Evolutionary conservation across 495 filamentous ascomycete genomes (phyloP), one percentile per base, ranked within the genome.

Genomic region (Aspergillus funiculosus): DNA sequence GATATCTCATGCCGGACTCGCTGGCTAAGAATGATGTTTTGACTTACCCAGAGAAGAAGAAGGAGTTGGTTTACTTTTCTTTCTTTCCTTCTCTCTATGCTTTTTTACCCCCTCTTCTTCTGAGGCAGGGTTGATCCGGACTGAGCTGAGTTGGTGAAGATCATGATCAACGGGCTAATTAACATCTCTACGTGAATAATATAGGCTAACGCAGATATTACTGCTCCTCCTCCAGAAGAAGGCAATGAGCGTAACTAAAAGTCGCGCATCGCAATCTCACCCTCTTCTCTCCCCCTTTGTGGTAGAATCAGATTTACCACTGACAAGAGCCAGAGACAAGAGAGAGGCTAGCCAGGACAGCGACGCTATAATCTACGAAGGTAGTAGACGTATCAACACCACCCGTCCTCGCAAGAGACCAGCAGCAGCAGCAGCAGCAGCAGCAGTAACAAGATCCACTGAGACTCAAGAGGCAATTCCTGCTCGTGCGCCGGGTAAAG

Each of bases 1-100:
- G 46, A 22, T 46, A 46, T 27, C 29, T 50, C 0, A 45, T 50
- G 46, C 6, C 35, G 6, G 51, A 50, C 7, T 50, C 46, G 0
- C 17, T 45, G 2, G 31, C 43, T 18, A 40, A 36, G 6, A 25
- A 36, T 19, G 29, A 31, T 8, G 17, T 43, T 13, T 40, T 34
- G 29, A 29, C n/a, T 2, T 50, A 46, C 27, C 51, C 46, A n/a
- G 51, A 46, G 31, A 20, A 39, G 20, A 31, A 37, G 14, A 17
- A 34, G 7, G 30, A 46, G 46, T 54, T 14, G 43, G 46, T 50
- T 22, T 13, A 6, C 5, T 19, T 36, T 32, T 8, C 13, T 7
- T 22, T 20, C 35, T 39, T 13, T 15, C n/a, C 15, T 34, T 26
- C 5, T 22, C 45, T n/a, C n/a, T n/a, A n/a, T n/a, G n/a, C n/a